Evolutionary conservation across 2,329 filamentous ascomycete genomes (phyloP).

Genomic region (Aspergillus bombycis): DNA sequence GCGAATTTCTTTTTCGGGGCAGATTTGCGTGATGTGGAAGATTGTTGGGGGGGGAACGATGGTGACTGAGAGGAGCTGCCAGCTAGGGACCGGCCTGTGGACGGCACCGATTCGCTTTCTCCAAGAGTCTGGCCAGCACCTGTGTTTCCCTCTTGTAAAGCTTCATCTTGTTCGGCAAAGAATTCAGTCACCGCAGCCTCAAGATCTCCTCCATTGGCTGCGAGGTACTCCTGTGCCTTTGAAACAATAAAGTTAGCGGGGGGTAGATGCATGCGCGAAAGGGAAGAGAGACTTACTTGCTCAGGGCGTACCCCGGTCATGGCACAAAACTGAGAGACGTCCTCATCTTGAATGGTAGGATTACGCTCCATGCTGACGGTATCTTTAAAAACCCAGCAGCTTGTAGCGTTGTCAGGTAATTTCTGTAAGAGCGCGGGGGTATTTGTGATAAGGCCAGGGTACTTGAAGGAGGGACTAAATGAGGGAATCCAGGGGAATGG

Average conservation of each 20-base stretch:
- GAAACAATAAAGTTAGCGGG: conserved; percentile 1
- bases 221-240: conserved; percentile 70
- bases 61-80: conserved; percentile 34
- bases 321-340: conserved; percentile 57
- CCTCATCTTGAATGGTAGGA: conserved; percentile 43
- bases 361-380: conserved; percentile 37
- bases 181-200: conserved; percentile 64
- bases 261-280: not conserved
- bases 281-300: conserved; percentile 45
- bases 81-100: conserved; percentile 38
- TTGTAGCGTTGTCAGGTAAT: not conserved
- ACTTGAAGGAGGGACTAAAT: not conserved
- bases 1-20: conserved; percentile 51
- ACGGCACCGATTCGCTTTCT: conserved; percentile 26
- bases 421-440: not conserved
- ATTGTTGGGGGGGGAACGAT: conserved; percentile 33
- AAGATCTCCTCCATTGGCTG: conserved; percentile 68
- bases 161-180: conserved; percentile 55
- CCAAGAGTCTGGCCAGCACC: conserved; percentile 29
- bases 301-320: conserved; percentile 57
- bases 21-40: conserved; percentile 31
- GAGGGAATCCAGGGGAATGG: not conserved
- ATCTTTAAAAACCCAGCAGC: conserved; percentile 1
- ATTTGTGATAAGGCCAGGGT: not conserved
- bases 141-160: conserved; percentile 35